Conservation (phyloP, 139 green algal species). For the Trebouxia sp. region DNA sequence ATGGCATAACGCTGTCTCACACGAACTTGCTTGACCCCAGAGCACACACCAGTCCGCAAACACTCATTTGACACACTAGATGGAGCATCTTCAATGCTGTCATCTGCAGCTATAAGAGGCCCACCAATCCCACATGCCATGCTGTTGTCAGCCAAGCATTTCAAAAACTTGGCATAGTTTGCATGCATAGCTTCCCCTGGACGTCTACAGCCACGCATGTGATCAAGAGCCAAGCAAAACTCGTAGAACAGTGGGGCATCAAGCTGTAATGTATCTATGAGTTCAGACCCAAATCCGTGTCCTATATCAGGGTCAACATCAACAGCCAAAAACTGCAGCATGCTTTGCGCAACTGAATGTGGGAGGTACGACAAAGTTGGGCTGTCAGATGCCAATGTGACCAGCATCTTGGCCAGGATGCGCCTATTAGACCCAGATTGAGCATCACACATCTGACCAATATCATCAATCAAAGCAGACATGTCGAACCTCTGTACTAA, state of each 20-base stretch:
- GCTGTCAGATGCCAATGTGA: neutral
- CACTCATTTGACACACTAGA: neutral
- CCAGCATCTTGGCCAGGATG: neutral
- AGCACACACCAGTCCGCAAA: neutral
- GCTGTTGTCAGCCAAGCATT: too few relatives aligned
- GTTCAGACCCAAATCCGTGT: neutral
- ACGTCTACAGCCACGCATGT: too few relatives aligned
- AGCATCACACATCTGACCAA: neutral
- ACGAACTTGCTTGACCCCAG: neutral
- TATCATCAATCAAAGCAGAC: too few relatives aligned
- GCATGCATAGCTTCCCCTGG: too few relatives aligned
- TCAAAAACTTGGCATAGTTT: too few relatives aligned
- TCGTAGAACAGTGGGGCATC: too few relatives aligned
- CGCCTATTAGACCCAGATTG: neutral
- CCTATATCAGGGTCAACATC: neutral
- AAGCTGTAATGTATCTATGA: too few relatives aligned
- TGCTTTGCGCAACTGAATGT: neutral
- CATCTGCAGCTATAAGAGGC: too few relatives aligned
- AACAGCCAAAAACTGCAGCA: neutral
- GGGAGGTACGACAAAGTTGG: neutral
- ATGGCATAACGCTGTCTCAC: neutral
- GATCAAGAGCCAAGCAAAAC: too few relatives aligned
- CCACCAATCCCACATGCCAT: too few relatives aligned
- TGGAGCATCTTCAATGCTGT: too few relatives aligned
- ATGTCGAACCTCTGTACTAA: too few relatives aligned